A percentile compares a stretch with the other conserved stretches of the same genome.
Conservation (phyloP, 306 rosid genomes). For the Macrotyloma uniflorum region DNA sequence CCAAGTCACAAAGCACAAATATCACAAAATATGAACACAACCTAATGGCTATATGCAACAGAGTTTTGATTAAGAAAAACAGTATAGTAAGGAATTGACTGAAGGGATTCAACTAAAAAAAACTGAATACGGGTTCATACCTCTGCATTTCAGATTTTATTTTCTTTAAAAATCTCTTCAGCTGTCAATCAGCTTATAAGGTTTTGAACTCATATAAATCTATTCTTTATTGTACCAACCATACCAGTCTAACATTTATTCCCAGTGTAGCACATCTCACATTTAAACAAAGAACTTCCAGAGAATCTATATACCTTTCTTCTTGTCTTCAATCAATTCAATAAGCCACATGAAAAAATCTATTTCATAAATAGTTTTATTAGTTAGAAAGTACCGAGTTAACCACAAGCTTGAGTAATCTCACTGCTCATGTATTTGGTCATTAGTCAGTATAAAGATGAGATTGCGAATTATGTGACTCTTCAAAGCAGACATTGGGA, state of each 20-base stretch:
- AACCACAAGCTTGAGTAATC: slow-evolving; percentile 17
- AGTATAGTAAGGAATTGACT: background rate
- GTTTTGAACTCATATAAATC: background rate
- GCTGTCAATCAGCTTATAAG: background rate
- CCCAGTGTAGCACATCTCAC: background rate
- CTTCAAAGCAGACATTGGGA: background rate
- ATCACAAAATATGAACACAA: background rate
- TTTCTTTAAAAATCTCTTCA: slow-evolving; percentile 24
- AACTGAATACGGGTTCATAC: slow-evolving; percentile 2
- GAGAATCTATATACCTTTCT: background rate
- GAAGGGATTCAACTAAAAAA: background rate
- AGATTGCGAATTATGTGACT: background rate
- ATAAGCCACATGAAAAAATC: background rate
- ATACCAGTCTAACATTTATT: slow-evolving; percentile 18
- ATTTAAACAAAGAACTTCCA: slow-evolving; percentile 8
- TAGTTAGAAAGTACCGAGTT: background rate
- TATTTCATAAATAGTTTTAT: slow-evolving; percentile 7
- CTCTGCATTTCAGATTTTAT: slow-evolving; percentile 1
- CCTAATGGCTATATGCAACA: background rate
- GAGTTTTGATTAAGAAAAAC: slow-evolving; percentile 16
- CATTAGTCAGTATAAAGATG: slow-evolving; percentile 17
- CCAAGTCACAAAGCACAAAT: background rate
- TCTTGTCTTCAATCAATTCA: slow-evolving; percentile 14
- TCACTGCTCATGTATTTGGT: slow-evolving; percentile 6
- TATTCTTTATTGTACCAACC: background rate